Evolutionary conservation across 106 monocot genomes (phyloP).

Genomic region (Gastrodia elata): DNA sequence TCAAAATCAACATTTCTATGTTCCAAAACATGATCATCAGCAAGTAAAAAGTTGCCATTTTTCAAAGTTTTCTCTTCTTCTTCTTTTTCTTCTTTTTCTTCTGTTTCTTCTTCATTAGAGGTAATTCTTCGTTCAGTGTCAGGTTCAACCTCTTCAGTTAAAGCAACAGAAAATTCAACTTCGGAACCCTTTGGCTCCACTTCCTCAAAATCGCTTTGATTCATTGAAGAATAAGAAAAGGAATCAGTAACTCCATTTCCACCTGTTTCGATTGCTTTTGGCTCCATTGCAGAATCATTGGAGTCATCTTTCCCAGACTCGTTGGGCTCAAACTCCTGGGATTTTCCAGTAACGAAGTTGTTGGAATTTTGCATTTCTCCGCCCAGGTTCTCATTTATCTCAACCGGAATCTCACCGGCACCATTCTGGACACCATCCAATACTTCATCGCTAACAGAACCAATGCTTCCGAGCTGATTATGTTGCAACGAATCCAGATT

Average conservation of each 20-base stretch:
- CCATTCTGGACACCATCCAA: background rate
- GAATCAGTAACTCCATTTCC: background rate
- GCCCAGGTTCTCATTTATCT: constrained; percentile 5
- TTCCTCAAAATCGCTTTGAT: background rate
- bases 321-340: background rate
- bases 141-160: background rate
- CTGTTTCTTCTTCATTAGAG: background rate
- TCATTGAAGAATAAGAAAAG: background rate
- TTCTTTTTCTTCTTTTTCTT: no score
- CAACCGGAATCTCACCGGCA: background rate
- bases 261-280: background rate
- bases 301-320: background rate
- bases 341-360: background rate
- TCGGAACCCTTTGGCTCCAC: constrained; percentile 5
- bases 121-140: background rate
- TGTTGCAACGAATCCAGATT: background rate
- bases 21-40: background rate
- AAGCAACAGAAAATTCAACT: constrained; percentile 4
- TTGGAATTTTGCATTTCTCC: background rate
- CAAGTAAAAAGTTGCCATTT: background rate
- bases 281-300: background rate
- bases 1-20: background rate
- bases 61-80: background rate
- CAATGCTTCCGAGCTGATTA: background rate
- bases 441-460: background rate